Percentiles rank a stretch among this genome's conserved stretches.
Evolutionary conservation across 768 basidiomycete genomes (phyloP).

Genomic region (Tubosaeta brunneosetosa): DNA sequence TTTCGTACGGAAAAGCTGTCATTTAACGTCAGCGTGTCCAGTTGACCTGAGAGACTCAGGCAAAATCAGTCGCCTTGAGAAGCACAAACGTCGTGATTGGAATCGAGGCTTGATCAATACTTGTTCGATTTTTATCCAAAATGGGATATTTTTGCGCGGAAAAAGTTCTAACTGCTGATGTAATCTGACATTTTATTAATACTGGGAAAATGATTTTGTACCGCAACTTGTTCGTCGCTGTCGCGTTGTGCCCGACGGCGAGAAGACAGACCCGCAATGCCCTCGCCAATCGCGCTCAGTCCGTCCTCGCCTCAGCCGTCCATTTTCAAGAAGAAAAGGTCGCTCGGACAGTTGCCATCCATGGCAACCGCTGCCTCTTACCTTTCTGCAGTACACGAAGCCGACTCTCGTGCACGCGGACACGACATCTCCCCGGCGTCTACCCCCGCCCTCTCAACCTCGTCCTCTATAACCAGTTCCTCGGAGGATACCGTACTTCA

Average conservation of each 20-base stretch:
- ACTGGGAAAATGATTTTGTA: conserved; percentile 11
- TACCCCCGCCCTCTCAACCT: conserved; percentile 69
- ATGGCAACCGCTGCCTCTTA: conserved; percentile 55
- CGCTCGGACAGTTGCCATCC: conserved; percentile 31
- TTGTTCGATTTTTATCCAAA: background rate
- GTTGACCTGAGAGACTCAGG: too few species aligned
- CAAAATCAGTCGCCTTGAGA: too few species aligned
- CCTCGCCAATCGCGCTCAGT: conserved; percentile 64
- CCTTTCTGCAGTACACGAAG: conserved; percentile 55
- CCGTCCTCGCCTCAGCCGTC: conserved; percentile 48
- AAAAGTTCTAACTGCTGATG: conserved; percentile 1
- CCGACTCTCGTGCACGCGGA: conserved; percentile 63
- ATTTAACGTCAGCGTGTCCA: too few species aligned
- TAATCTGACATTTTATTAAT: conserved; percentile 2
- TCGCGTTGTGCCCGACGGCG: conserved; percentile 9
- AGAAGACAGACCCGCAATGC: conserved; percentile 24
- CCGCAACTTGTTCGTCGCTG: conserved; percentile 7
- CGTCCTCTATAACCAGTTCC: conserved; percentile 64
- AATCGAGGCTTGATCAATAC: background rate
- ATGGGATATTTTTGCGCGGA: background rate
- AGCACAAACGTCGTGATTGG: too few species aligned
- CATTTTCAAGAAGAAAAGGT: conserved; percentile 59
- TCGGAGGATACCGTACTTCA: conserved; percentile 64
- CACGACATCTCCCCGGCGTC: conserved; percentile 48
- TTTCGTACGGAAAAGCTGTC: too few species aligned